Base-by-base conservation (phyloP, 495 filamentous ascomycete species). In the Hypoxylon cercidicola region DNA sequence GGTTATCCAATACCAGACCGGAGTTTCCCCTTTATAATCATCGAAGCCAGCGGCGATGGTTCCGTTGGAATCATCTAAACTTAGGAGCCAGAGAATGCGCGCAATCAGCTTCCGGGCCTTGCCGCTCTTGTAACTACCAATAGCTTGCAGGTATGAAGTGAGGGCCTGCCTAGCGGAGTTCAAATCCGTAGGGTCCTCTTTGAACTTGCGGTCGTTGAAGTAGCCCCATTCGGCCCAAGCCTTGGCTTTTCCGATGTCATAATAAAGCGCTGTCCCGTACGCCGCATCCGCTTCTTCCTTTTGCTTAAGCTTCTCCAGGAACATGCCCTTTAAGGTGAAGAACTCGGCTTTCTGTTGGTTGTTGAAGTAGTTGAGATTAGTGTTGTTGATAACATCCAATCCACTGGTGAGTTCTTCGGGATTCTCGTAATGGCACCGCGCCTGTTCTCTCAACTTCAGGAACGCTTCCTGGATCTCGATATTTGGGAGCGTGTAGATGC, bases 401-500 rank as follows among this genome's bases (percentile, higher is more conserved):
- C 96, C 96, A 72, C 87, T 94, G 46, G 87, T 93, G 32, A 99
- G 87, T 71, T 99, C 96, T 15, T 88, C 87, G 0, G 87, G 88
- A 69, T 98, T 97, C 75, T 98, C 93, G 73, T 98, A 99, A 74
- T 98, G 95, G 71, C 95, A 98, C 74, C 96, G 96, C 23, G 96
- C 96, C 72, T 99, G 96, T 73, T 99, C 96, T 30, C 96, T 81
- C 43, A 99, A 77, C 78, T 99, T 99, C 53, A 99, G 81, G 82
- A 99, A 99, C 0, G 96, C 96, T 74, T 99, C 95, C 75, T 99
- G 95, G 52, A 99, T 99, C 78, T 99, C 96, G 32, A 99, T 99
- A 70, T 99, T 99, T 7, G 96, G 96, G 9, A 99, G 84, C 0
- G 95, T 98, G 74, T 99, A 99, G 68, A 99, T 99, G 49, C 93